Evolutionary conservation across 208 protist genomes (phyloP), one percentile per base, ranked within the genome.

Genomic region (Leishmania turanica): DNA sequence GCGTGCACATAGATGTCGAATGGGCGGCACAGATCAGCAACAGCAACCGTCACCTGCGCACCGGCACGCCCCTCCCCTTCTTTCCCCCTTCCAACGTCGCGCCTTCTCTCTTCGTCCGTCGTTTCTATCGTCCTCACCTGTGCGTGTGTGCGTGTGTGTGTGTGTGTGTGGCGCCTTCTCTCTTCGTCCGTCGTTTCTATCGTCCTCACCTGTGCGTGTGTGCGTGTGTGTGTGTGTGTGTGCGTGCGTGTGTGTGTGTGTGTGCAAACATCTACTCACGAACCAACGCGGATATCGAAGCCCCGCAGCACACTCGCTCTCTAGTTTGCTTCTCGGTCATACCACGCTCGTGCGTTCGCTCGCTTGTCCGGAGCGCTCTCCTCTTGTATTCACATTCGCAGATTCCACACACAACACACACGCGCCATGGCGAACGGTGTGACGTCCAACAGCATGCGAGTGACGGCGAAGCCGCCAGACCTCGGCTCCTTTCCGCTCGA

Each of bases 401-500:
- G 19, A 47, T 34, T 13, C 65, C 51, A 70, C 65, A 40, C 34
- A 70, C 64, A 70, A 15, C 3, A n/a, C 31, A 79, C 34, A 15
- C 15, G 75, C n/a, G 73, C 58, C 60, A 92, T 94, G 89, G 80
- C 88, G 54, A 92, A 93, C 82, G 90, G 89, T 70, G 90, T 96
- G 73, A 93, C 90, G 17, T 45, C 87, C 19, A 95, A 95, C 76
- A 84, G 64, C 77, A 91, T 85, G 77, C 75, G 85, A 62, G 81
- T 97, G 78, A 79, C 82, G 47, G 87, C 83, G 15, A 95, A 95
- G 80, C 85, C 91, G 45, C 95, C 95, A 17, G 93, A 97, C 78
- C 84, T 95, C 70, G 95, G 95, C 75, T 88, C 93, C 64, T 98
- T 98, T 82, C 95, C 95, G 2, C 90, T 98, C 15, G 95, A 98